Evolutionary conservation across 1,284 basidiomycete species (phyloP).

Genomic region (Ustilago vetiveriae): DNA sequence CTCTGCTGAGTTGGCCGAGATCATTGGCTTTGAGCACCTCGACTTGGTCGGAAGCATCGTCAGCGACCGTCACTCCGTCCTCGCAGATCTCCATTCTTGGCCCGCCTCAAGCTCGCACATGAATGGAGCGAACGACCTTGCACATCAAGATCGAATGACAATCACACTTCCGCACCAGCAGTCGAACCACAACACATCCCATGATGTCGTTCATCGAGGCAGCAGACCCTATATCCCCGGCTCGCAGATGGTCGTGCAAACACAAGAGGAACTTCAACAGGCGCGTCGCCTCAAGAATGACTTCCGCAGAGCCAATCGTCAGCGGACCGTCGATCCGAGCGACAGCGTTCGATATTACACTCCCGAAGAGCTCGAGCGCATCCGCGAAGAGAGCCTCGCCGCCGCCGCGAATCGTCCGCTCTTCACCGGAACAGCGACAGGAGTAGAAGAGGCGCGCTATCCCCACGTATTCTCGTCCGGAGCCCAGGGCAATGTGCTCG

Average conservation of each 20-base stretch:
- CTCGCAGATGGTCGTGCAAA: conserved; percentile 64
- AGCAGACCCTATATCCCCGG: conserved; percentile 60
- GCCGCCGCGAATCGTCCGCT: conserved; percentile 77
- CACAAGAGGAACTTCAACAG: conserved; percentile 58
- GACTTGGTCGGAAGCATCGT: conserved; percentile 70
- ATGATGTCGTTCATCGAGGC: conserved; percentile 33
- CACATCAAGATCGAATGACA: conserved; percentile 4
- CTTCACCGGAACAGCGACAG: conserved; percentile 72
- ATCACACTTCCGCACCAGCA: conserved; percentile 31
- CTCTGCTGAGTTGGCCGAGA: conserved; percentile 79
- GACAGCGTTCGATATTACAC: conserved; percentile 68
- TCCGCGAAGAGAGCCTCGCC: conserved; percentile 76
- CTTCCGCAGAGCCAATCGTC: conserved; percentile 32
- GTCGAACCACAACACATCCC: conserved; percentile 21
- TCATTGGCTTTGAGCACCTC: conserved; percentile 86
- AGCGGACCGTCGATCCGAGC: conserved; percentile 11
- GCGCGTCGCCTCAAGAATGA: conserved; percentile 60
- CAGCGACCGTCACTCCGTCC: conserved; percentile 65
- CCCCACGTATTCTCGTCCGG: conserved; percentile 90
- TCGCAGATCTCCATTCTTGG: conserved; percentile 14
- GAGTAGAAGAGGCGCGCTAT: conserved; percentile 73
- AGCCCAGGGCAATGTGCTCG: conserved; percentile 76
- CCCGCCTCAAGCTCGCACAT: neutral
- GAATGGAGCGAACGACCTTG: conserved; percentile 7
- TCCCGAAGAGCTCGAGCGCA: conserved; percentile 73